Conservation (phyloP, 768 basidiomycete species). For the Guyanaporus albipodus region DNA sequence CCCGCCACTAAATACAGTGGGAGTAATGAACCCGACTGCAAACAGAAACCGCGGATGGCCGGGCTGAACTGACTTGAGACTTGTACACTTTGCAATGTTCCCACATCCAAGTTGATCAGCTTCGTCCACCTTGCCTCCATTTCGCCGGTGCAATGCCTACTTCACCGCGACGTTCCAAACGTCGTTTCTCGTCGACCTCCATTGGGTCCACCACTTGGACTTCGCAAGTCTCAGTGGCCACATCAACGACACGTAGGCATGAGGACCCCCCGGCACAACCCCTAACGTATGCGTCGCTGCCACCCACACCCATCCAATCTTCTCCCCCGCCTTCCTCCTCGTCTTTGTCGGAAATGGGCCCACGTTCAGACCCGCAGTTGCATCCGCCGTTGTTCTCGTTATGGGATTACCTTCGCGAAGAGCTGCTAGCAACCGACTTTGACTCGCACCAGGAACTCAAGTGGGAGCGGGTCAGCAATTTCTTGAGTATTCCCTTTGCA, state of each 20-base stretch:
- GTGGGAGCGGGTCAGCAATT: constrained; percentile 96
- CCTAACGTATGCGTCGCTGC: constrained; percentile 66
- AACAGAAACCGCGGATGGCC: too few relatives aligned
- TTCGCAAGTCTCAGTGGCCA: constrained; percentile 8
- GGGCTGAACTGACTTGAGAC: too few relatives aligned
- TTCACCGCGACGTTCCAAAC: constrained; percentile 32
- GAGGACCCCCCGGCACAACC: constrained; percentile 30
- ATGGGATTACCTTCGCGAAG: constrained; percentile 90
- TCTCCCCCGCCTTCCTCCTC: constrained; percentile 36
- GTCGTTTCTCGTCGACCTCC: constrained; percentile 31
- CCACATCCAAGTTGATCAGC: constrained; percentile 13
- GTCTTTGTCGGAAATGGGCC: constrained; percentile 13
- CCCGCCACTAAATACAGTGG: too few relatives aligned
- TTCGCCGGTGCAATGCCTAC: constrained; percentile 23
- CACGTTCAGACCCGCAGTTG: constrained; percentile 15
- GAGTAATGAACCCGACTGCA: too few relatives aligned
- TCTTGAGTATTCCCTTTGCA: constrained; percentile 86
- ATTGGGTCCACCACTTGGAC: constrained; percentile 23
- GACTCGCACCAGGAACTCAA: constrained; percentile 92
- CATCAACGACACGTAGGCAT: constrained; percentile 11
- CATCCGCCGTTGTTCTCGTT: constrained; percentile 63
- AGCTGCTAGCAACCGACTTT: constrained; percentile 87
- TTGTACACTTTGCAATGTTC: constrained; percentile 4
- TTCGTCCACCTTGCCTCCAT: background rate
- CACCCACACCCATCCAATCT: constrained; percentile 63